Conservation (phyloP, 805 yeast species). For the Pichia kluyveri region DNA sequence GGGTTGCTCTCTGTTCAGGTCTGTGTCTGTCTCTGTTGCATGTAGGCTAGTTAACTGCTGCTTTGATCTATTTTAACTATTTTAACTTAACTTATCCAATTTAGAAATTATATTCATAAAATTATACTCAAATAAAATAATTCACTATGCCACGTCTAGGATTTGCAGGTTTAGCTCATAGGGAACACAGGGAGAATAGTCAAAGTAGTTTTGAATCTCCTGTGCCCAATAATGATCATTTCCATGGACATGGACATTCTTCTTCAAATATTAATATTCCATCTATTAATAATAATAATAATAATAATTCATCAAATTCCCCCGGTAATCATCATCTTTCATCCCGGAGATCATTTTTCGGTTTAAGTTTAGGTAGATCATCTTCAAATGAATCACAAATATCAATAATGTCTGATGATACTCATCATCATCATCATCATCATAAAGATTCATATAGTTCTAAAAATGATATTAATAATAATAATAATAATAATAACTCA, state of each 20-base stretch:
- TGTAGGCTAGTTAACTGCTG: no score
- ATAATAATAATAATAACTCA: slow-evolving; percentile 2
- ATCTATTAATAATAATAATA: no score
- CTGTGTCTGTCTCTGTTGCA: no score
- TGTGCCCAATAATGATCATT: no score
- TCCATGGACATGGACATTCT: no score
- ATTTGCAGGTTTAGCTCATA: slow-evolving; percentile 10
- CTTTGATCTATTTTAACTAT: no score
- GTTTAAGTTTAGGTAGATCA: slow-evolving; percentile 21
- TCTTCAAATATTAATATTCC: no score
- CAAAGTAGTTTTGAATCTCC: no score
- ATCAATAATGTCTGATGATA: slow-evolving; percentile 20
- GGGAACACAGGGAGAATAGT: not conserved
- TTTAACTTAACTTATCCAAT: no score
- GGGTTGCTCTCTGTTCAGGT: no score
- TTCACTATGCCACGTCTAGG: not conserved
- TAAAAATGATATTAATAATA: not conserved
- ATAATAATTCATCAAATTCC: slow-evolving; percentile 9
- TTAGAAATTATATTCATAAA: no score
- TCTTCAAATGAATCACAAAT: slow-evolving; percentile 23
- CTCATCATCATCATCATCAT: slow-evolving; percentile 10
- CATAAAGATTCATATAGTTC: not conserved
- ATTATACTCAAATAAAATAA: no score
- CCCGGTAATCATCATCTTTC: slow-evolving; percentile 12
- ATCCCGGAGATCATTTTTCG: slow-evolving; percentile 24